Conservation (phyloP, 2,329 filamentous ascomycete genomes). For the Cercospora zeae-maydis region DNA sequence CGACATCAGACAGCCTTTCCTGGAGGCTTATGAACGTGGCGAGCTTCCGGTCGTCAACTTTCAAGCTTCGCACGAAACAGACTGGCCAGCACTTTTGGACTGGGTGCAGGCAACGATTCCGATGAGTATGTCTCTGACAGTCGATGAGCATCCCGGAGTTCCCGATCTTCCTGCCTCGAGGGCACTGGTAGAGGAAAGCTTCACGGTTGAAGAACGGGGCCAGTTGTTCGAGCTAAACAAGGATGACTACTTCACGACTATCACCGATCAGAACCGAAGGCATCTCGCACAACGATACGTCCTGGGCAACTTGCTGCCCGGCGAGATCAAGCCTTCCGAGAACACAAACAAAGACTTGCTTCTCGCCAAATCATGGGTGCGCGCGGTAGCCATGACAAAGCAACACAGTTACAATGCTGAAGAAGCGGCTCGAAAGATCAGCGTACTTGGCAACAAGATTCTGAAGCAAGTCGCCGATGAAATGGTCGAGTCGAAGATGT, state of each 20-base stretch:
- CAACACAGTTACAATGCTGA: conserved; percentile 40
- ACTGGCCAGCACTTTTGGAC: conserved; percentile 63
- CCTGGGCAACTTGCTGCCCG: conserved; percentile 18
- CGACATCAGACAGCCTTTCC: conserved; percentile 63
- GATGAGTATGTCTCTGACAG: conserved; percentile 9
- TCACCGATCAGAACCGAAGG: conserved; percentile 22
- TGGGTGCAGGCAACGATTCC: conserved; percentile 57
- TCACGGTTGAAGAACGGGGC: conserved; percentile 14
- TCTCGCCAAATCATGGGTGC: conserved; percentile 45
- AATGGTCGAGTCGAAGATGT: conserved; percentile 51
- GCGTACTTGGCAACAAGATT: conserved; percentile 32
- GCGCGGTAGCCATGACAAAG: conserved; percentile 45
- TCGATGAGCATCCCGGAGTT: conserved; percentile 39
- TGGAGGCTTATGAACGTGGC: conserved; percentile 62
- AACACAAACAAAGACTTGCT: conserved; percentile 23
- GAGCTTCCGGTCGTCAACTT: conserved; percentile 62
- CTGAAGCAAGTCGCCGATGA: conserved; percentile 53
- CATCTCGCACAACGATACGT: conserved; percentile 19
- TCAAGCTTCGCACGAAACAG: conserved; percentile 60
- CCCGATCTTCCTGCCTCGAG: conserved; percentile 16
- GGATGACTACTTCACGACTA: conserved; percentile 24
- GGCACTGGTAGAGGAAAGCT: conserved; percentile 16
- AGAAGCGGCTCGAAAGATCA: conserved; percentile 42
- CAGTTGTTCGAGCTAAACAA: conserved; percentile 16
- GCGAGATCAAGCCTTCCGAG: conserved; percentile 12